phyloP scores from a whole-genome alignment of 192 early-diverging fungal species.

The Mortierella claussenii region DNA sequence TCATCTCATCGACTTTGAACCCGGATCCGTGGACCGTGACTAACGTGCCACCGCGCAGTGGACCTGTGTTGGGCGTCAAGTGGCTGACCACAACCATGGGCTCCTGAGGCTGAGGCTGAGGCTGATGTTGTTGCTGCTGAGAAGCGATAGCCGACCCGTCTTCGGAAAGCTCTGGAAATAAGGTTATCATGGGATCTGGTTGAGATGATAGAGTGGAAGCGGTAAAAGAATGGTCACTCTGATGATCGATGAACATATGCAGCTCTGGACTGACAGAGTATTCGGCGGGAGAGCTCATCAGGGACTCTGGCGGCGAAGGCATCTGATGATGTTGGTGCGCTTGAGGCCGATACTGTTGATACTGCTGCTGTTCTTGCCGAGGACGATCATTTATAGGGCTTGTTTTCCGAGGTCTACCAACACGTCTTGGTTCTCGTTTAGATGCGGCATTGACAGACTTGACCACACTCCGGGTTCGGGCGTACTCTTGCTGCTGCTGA shows the following conservation, averaged over 20 bases:
- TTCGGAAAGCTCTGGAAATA: conserved; percentile 25
- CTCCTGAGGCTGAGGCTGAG: conserved; percentile 1
- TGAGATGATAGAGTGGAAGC: background rate
- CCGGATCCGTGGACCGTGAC: conserved; percentile 43
- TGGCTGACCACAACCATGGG: conserved; percentile 20
- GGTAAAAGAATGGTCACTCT: background rate
- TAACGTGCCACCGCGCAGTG: conserved; percentile 44
- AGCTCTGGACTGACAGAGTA: conserved; percentile 21
- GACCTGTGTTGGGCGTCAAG: conserved; percentile 45
- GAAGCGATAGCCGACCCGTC: background rate
- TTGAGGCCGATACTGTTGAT: background rate
- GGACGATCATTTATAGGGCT: background rate
- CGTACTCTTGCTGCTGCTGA: conserved; percentile 10
- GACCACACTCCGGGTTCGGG: conserved; percentile 14
- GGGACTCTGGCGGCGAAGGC: conserved; percentile 32
- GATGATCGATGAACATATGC: conserved; percentile 16
- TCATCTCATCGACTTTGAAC: conserved; percentile 42
- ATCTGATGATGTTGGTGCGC: conserved; percentile 10
- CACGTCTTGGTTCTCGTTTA: conserved; percentile 22
- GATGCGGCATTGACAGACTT: conserved; percentile 19
- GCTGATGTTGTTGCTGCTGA: conserved; percentile 9
- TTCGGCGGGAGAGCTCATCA: conserved; percentile 13
- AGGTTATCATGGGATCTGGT: conserved; percentile 24
- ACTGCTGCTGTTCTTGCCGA: background rate
- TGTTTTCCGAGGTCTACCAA: background rate